Base-by-base conservation (phyloP, 441 rosid species). In the Aleurites moluccanus region DNA sequence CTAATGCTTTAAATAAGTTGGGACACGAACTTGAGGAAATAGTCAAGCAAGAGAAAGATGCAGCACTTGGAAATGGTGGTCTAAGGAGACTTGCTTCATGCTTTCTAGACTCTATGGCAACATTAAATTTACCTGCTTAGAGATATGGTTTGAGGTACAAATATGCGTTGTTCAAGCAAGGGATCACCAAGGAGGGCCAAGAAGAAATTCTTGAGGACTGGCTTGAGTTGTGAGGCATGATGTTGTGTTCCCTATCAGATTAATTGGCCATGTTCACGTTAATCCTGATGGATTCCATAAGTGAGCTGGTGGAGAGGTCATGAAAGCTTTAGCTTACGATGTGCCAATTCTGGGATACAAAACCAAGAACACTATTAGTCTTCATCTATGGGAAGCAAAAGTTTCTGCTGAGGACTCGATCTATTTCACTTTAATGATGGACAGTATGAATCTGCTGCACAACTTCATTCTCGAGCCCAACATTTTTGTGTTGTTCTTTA, bases 41-140 rank as follows among this genome's bases (percentile, higher is more conserved):
- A 25, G 88, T 86, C 25, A 97, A 92, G 80, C 95, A 96, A 98
- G 99, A 96, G 84, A 96, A 92, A 88, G 98, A 96, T 85, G 97
- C 98, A 67, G 99, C 99, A 47, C 89, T 96, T 52, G 99, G 99
- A 75, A 96, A 96, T 83, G 99, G 99, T 78, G 98, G 99, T 77
- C 88, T 93, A 77, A 98, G 99, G 67, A 90, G 99, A 81, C 94
- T 96, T 10, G 99, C 99, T 73, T 96, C 99, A 1, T 96, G 99
- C 79, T 96, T 95, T 85, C 81, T 96, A 75, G 99, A 96, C 77
- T 96, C 99, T 11, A 91, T 96, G 99, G 99, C 99, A 7, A 93
- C 98, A 8, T 69, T 96, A 42, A 92, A 92, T 86, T 84, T 96
- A 83, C 99, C 99, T 81, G 97, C 99, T 62, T 96, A 97, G 99